Evolutionary conservation across 2,329 filamentous ascomycete genomes (phyloP), one percentile per base, ranked within the genome.

Genomic region (Talaromyces sp.): DNA sequence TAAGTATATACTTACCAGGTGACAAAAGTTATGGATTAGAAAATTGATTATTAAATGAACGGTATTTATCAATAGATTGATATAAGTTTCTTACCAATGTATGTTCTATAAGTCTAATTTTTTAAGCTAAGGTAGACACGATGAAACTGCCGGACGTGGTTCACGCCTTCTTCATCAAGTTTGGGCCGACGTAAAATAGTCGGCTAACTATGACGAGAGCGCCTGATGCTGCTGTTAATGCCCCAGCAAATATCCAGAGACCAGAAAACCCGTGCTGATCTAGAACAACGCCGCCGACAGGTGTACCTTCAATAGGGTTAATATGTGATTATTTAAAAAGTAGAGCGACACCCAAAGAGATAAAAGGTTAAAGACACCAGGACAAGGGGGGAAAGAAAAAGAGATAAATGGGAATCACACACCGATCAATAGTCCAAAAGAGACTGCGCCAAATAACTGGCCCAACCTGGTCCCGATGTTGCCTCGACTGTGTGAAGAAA

Each of bases 341-440:
- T 12, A 21, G 3, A 46, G 26, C 21, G n/a, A 27, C 27, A n/a
- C 9, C 2, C 17, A 51, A 6, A 19, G 1, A 38, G 29, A 29
- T 3, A 35, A 35, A 1, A 35, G 12, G 12, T 11, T 3, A 11
- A 32, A 32, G 10, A 10, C 1, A 10, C 9, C 9, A 32, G 26
- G 10, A 10, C 11, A 3, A 35, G 32, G 17, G 32, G 10, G 32
- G n/a, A n/a, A n/a, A n/a, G n/a, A n/a, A n/a, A n/a, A n/a, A n/a
- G n/a, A n/a, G n/a, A n/a, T n/a, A n/a, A n/a, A n/a, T n/a, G n/a
- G n/a, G n/a, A n/a, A 8, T n/a, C 7, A 19, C 43, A 41, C 52
- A 60, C 58, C 58, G 17, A 60, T 60, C 43, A 60, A 27, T 31
- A 60, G 55, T 11, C 21, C 58, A 48, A 60, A 60, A 14, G 58